Evolutionary conservation across 495 filamentous ascomycete species (phyloP), one percentile per base, ranked within the genome.

Genomic region (Eremomyces bilateralis): DNA sequence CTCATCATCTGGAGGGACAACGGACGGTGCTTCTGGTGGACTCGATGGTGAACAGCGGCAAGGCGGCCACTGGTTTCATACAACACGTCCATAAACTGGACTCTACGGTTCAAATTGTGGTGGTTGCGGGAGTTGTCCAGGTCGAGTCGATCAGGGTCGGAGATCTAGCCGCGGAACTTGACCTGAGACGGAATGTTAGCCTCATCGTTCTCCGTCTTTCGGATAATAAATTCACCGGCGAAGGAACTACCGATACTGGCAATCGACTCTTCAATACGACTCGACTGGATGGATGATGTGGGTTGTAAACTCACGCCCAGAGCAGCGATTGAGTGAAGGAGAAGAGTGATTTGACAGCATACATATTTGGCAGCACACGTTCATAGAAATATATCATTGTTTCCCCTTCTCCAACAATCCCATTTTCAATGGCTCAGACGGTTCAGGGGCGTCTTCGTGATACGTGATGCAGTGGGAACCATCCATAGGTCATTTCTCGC

Each of bases 41-140:
- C 44, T 69, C 65, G 15, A 69, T 75, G 10, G 51, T 76, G 16
- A 74, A 74, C 42, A 71, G 44, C 31, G 67, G 71, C 17, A 60
- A 55, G 15, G 53, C 63, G 0, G 46, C 69, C 2, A 37, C 62
- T 2, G 42, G 63, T n/a, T 73, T 73, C 42, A 56, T 67, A n/a
- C 27, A 50, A 24, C 61, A 57, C 24, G 49, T 77, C 36, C 60
- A 64, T 24, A 42, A 34, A 0, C 40, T 70, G 0, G 22, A 61
- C 48, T 34, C 46, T 3, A 51, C 38, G 34, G 48, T 69, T 39
- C 52, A 49, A 27, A 62, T 77, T 34, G 59, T 75, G 12, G 53
- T 73, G 1, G 53, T 74, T 34, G 60, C 67, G 18, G 63, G 64
- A 6, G 66, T 74, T 11, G 58, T 69, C 4, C 65, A 76, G 51